Conservation (phyloP, 1,284 basidiomycete species). For the Lignosus rhinocerotis region DNA sequence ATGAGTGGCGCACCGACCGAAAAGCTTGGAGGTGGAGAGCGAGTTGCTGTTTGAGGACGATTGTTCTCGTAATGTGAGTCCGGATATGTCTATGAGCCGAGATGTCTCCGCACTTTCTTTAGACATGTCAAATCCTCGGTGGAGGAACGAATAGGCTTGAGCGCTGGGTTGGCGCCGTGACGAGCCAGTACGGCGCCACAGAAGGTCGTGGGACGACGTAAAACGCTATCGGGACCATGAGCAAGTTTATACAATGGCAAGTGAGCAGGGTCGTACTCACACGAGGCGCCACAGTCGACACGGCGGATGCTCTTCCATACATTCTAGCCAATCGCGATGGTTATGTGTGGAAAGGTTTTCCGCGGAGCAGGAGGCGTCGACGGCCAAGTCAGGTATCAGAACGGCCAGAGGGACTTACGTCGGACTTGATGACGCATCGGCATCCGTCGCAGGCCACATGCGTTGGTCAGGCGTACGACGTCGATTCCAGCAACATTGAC, state of each 20-base stretch:
- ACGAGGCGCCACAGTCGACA: background rate
- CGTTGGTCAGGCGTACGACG: background rate
- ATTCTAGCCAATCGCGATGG: background rate
- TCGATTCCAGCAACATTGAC: background rate
- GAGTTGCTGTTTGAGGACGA: background rate
- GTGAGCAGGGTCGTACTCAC: background rate
- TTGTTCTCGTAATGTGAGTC: background rate
- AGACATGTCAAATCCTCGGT: background rate
- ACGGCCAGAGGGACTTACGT: background rate
- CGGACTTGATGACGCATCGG: background rate
- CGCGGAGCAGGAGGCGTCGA: background rate
- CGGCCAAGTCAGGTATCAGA: background rate
- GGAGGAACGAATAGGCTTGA: background rate
- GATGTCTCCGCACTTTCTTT: background rate
- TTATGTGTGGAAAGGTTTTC: background rate
- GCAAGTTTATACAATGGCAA: background rate
- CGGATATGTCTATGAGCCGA: background rate
- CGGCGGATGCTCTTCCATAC: background rate
- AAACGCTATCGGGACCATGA: background rate
- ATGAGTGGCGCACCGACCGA: background rate
- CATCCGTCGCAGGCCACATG: background rate
- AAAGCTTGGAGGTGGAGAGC: background rate
- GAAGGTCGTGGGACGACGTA: background rate
- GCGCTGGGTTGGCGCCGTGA: background rate
- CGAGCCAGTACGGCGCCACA: background rate